Conservation (phyloP, 306 rosid genomes). For the Senna siamea region DNA sequence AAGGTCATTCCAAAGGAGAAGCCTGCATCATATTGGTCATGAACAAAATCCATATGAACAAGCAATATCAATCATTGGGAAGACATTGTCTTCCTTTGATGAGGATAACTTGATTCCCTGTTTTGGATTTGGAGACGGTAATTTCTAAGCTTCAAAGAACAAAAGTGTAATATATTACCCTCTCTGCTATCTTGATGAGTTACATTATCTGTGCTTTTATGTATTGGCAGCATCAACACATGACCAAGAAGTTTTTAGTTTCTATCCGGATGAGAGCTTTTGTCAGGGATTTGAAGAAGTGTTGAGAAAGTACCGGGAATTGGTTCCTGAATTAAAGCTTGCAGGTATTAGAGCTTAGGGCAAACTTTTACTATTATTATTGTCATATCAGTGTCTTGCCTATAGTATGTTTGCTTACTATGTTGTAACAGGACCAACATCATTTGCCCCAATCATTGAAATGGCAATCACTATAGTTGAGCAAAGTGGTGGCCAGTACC, state of each 20-base stretch:
- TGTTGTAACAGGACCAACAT: slow-evolving; percentile 79
- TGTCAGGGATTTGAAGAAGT: slow-evolving; percentile 99
- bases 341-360: slow-evolving; percentile 64
- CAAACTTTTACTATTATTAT: neutral
- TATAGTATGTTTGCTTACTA: slow-evolving; percentile 31
- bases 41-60: slow-evolving; percentile 95
- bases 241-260: slow-evolving; percentile 95
- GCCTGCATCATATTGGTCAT: slow-evolving; percentile 87
- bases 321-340: slow-evolving; percentile 82
- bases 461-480: slow-evolving; percentile 95
- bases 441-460: slow-evolving; percentile 91
- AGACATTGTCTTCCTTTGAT: slow-evolving; percentile 83
- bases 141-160: slow-evolving; percentile 7
- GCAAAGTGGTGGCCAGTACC: slow-evolving; percentile 94
- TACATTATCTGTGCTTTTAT: slow-evolving; percentile 35
- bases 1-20: slow-evolving; percentile 80
- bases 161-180: neutral
- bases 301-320: slow-evolving; percentile 68
- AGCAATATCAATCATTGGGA: slow-evolving; percentile 89
- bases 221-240: slow-evolving; percentile 82
- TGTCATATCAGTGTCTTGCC: slow-evolving; percentile 4
- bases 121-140: slow-evolving; percentile 97
- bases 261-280: slow-evolving; percentile 72
- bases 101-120: slow-evolving; percentile 96
- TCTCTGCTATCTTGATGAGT: slow-evolving; percentile 19